Base-by-base conservation (phyloP, 805 yeast species). In the Barnettozyma botsteinii region DNA sequence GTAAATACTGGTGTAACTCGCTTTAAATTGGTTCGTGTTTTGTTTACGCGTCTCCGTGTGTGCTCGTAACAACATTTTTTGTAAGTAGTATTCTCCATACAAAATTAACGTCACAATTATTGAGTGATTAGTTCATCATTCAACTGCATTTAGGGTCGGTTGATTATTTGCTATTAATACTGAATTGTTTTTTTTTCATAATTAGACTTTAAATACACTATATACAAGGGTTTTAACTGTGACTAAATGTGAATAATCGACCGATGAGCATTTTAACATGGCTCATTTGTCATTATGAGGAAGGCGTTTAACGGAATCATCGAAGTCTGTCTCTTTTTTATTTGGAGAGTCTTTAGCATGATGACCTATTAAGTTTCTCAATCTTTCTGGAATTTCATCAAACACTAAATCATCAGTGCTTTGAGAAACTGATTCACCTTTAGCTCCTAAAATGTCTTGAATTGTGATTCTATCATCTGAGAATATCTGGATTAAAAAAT, bases 401-500 rank as follows among this genome's bases (percentile, higher is more conserved):
- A 80, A 83, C 0, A 73, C 81, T 51, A 85, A 65, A 52, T 86
- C 95, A 20, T 79, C 75, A 0, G 84, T 67, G 4, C 73, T 71
- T 11, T 76, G 72, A 0, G 82, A 73, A 12, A 87, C 77, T 12
- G 74, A 68, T 48, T 88, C 91, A 3, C 96, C 96, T 53, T 85
- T 73, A 0, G 81, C 79, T 12, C 69, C 69, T 55, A 89, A 58
- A 5, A 87, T 80, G 41, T 89, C 95, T 55, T 87, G 85, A 25
- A 89, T 65, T n/a, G 82, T 86, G 52, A 85, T 73, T 47, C 73
- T 69, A 20, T 76, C 68, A 59, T 89, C 96, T n/a, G 79, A 76
- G 55, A 89, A 88, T 24, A 89, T 85, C 66, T 79, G 14, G 59
- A 38, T 63, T 52, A 20, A 18, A 7, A 7, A 47, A 59, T 59